These are phyloP conservation scores for Colletotrichum sp. DNA, from an alignment of 2,329 filamentous ascomycete species.

Conservation along the genomic window DNA sequence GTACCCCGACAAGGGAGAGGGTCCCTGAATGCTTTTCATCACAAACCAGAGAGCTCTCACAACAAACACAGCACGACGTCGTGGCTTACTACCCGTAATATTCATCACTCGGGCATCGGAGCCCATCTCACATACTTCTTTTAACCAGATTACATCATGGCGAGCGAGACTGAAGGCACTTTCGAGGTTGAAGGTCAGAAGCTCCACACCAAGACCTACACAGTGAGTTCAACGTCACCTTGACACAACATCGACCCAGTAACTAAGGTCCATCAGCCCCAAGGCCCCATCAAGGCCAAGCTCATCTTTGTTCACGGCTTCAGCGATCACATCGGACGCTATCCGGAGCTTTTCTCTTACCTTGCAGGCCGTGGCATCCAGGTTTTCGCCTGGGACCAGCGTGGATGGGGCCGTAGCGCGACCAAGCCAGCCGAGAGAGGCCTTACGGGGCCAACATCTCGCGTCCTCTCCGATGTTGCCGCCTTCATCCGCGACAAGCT, in stretches of 20 bases:
- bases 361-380: conserved; percentile 77
- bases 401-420: conserved; percentile 84
- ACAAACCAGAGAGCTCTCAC: background rate
- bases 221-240: conserved; percentile 43
- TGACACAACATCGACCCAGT: background rate
- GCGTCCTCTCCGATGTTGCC: conserved; percentile 79
- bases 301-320: conserved; percentile 89
- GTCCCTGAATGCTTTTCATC: background rate
- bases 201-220: conserved; percentile 64
- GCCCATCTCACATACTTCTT: background rate
- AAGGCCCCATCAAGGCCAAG: conserved; percentile 67
- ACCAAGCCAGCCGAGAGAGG: conserved; percentile 67
- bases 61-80: background rate
- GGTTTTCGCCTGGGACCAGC: conserved; percentile 81
- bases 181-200: conserved; percentile 49
- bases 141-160: conserved; percentile 29
- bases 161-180: conserved; percentile 53
- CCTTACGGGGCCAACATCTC: conserved; percentile 73
- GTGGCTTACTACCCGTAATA: background rate
- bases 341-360: conserved; percentile 74
- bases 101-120: background rate
- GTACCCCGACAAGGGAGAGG: background rate
- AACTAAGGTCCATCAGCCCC: conserved; percentile 46
- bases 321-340: conserved; percentile 82
- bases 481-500: conserved; percentile 72